A percentile compares a stretch with the other conserved stretches of the same genome.
Evolutionary conservation across 106 monocot species (phyloP).

Genomic region (Ottelia alismoides): DNA sequence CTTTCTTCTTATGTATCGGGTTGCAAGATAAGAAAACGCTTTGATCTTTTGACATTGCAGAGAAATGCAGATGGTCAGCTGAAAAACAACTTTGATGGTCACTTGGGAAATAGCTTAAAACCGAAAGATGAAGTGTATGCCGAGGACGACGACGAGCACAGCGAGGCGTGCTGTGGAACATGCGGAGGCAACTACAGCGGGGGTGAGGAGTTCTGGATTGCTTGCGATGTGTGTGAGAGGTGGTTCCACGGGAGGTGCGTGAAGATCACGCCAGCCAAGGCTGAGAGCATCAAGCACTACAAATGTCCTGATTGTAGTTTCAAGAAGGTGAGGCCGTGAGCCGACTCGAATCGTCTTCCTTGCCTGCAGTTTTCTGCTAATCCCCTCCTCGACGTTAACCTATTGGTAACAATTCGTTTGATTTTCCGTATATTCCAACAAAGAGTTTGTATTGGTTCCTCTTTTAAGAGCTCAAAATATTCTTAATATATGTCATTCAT

Average conservation of each 20-base stretch:
- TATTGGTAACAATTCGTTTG: too few species aligned
- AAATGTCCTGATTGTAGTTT: conserved; percentile 52
- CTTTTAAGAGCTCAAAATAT: too few species aligned
- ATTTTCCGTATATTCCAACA: too few species aligned
- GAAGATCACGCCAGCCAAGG: conserved; percentile 63
- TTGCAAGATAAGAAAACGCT: too few species aligned
- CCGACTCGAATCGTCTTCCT: too few species aligned
- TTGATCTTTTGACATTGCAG: conserved; percentile 1
- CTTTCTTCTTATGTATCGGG: too few species aligned
- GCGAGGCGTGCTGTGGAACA: conserved; percentile 41
- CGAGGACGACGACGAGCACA: conserved; percentile 58
- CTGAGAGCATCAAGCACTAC: conserved; percentile 62
- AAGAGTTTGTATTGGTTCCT: too few species aligned
- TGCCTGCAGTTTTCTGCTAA: too few species aligned
- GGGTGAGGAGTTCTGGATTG: conserved; percentile 57
- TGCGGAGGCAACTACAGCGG: conserved; percentile 50
- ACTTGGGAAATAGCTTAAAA: too few species aligned
- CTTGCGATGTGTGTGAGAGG: conserved; percentile 58
- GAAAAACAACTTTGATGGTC: conserved; percentile 28
- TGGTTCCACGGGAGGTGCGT: conserved; percentile 73
- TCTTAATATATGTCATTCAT: too few species aligned
- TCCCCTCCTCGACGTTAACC: too few species aligned
- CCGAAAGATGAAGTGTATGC: conserved; percentile 30
- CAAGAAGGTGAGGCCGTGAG: conserved; percentile 35
- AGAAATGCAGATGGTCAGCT: conserved; percentile 32